Conservation (phyloP, 352 stramenopile species). For the Globisporangium abappressorium region DNA sequence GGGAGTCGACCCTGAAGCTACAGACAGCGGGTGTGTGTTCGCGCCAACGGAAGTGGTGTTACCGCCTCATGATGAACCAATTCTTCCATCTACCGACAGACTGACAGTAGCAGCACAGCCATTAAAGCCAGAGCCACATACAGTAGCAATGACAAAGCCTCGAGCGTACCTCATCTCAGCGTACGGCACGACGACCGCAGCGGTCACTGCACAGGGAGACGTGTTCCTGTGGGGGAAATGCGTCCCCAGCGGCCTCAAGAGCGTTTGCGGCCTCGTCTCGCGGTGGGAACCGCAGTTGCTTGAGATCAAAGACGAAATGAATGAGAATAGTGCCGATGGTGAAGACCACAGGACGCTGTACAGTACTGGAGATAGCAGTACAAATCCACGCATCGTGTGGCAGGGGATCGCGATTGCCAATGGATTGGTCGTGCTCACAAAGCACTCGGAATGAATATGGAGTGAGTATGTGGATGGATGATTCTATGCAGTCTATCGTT, state of each 20-base stretch:
- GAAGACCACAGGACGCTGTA: neutral
- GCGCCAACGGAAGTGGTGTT: slow-evolving; percentile 1
- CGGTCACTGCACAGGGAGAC: slow-evolving; percentile 22
- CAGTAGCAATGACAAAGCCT: neutral
- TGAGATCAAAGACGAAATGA: slow-evolving; percentile 5
- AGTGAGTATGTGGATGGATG: too few species aligned
- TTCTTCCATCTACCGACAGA: neutral
- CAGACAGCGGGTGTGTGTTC: slow-evolving; percentile 6
- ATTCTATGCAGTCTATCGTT: slow-evolving; percentile 9
- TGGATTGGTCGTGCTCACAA: slow-evolving; percentile 40
- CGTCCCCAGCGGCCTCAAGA: slow-evolving; percentile 26
- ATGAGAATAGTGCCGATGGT: neutral
- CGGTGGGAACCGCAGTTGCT: slow-evolving; percentile 26
- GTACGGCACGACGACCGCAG: slow-evolving; percentile 24
- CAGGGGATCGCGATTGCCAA: slow-evolving; percentile 44
- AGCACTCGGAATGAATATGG: slow-evolving; percentile 13
- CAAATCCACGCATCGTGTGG: slow-evolving; percentile 19
- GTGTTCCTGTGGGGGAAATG: slow-evolving; percentile 41
- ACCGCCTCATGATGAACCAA: neutral
- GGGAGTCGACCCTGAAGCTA: slow-evolving; percentile 35
- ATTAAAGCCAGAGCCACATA: neutral
- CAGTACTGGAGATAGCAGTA: neutral
- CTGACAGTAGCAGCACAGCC: neutral
- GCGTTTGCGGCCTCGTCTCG: slow-evolving; percentile 31
- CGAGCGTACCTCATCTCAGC: slow-evolving; percentile 33